Base-by-base conservation (phyloP, 2,329 filamentous ascomycete genomes). In the Domatiomyces catenatus region DNA sequence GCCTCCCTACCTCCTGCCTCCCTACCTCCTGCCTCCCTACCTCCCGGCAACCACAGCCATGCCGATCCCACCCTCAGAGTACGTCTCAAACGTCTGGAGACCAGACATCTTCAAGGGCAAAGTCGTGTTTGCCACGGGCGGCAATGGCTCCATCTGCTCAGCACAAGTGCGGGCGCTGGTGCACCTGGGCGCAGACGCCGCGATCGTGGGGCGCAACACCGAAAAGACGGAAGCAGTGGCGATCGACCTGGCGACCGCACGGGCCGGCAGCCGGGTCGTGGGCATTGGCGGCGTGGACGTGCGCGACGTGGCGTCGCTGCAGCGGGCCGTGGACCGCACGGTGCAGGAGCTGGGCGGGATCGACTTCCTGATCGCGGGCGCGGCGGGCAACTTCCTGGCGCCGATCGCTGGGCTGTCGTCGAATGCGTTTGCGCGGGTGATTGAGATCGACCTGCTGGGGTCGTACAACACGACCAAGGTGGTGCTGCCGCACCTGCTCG, bases 391-490 rank as follows among this genome's bases (percentile, higher is more conserved):
- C 68, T 98, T 96, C 67, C 75, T 98, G 19, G 84, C 87, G 0
- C 84, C 90, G 3, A 83, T 96, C 53, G 77, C 83, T 42, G 83
- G 83, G 55, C 77, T 96, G 47, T 87, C 80, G 42, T 70, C 84
- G 52, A 96, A 96, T 64, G 92, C 86, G 2, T 94, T 98, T 79
- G 93, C 89, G 67, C 75, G 86, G 0, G 92, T 98, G 57, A 90
- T 96, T 61, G 92, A 96, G 54, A 98, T 98, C 62, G 92, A 96
- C 64, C 83, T 94, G 2, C 68, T 96, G 36, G 92, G 92, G 28
- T 93, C 86, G 15, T 98, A 85, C 71, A 94, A 96, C 71, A 94
- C 88, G 2, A 75, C 94, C 62, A 96, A 96, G 70, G 88, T 90
- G 2, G 92, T 87, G 1, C 71, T 95, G 32, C 86, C 87, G 0